Evolutionary conservation across 371 early-diverging fungal genomes (phyloP).

Genomic region (Actinomortierella wolfii): DNA sequence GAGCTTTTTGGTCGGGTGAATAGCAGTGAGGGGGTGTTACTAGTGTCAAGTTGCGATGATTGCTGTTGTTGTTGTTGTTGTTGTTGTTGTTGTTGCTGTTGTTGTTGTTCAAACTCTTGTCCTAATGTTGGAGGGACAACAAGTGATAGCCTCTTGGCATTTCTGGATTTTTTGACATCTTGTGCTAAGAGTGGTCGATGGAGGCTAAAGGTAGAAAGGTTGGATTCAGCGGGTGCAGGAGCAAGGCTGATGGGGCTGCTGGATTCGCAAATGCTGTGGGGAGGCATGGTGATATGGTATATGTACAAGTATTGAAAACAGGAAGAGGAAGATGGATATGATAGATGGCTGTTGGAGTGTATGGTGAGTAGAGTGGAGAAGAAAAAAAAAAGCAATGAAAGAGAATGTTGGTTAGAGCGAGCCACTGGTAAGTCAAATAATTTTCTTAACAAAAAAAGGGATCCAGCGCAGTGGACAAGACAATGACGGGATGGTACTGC

Average conservation of each 20-base stretch:
- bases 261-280: not conserved
- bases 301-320: too few relatives aligned
- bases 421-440: too few relatives aligned
- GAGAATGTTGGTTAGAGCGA: not conserved
- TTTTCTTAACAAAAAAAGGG: not conserved
- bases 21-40: conserved; percentile 14
- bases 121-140: conserved; percentile 42
- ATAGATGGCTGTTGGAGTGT: too few relatives aligned
- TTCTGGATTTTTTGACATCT: conserved; percentile 28
- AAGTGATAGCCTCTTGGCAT: conserved; percentile 45
- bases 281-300: conserved; percentile 2
- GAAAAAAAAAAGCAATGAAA: too few relatives aligned
- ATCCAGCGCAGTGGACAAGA: too few relatives aligned
- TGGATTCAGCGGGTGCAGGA: not conserved
- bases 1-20: conserved; percentile 11
- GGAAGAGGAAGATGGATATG: too few relatives aligned
- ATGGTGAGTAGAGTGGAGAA: too few relatives aligned
- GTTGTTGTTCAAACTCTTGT: conserved; percentile 4
- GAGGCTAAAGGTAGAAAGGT: conserved; percentile 13
- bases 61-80: conserved; percentile 15
- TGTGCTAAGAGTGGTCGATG: conserved; percentile 12
- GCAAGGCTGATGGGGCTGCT: conserved; percentile 2
- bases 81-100: conserved; percentile 3
- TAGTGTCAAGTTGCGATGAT: conserved; percentile 9
- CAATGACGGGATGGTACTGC: too few relatives aligned